These are phyloP conservation scores for Gossypium ekmanianum DNA, from an alignment of 345 rosid genomes.

Conservation along the genomic window DNA sequence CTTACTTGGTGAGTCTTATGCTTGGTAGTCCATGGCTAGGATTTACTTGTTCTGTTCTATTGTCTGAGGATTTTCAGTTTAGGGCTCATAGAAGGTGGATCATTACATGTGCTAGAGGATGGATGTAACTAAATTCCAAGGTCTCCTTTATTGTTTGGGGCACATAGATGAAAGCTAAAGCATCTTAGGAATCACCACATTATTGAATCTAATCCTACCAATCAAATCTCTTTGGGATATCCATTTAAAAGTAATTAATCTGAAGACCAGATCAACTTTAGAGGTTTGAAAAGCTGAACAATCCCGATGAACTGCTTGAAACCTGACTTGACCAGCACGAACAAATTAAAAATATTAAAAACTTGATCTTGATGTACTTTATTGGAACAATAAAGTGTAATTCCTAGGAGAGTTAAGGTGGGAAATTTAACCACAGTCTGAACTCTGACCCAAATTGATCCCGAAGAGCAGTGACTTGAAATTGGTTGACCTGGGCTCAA, in stretches of 20 bases:
- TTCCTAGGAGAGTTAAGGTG: not conserved
- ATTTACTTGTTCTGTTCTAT: not conserved
- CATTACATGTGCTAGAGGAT: not conserved
- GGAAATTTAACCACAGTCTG: not conserved
- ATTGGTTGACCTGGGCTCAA: not conserved
- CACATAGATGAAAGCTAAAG: not conserved
- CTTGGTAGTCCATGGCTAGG: not conserved
- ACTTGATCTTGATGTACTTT: not conserved
- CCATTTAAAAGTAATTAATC: not conserved
- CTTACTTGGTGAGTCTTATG: not conserved
- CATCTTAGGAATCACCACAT: not conserved
- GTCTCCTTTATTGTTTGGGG: not conserved
- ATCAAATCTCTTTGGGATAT: not conserved
- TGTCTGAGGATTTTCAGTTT: not conserved
- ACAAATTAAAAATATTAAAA: not conserved
- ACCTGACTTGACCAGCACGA: not conserved
- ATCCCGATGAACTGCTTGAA: not conserved
- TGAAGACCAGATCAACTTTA: not conserved
- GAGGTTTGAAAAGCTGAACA: not conserved
- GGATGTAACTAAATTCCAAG: not conserved
- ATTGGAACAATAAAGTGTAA: not conserved
- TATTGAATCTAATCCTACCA: not conserved
- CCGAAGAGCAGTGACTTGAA: not conserved
- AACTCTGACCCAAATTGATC: not conserved
- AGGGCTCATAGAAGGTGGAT: not conserved